Percentiles rank a stretch among this genome's conserved stretches.
These are phyloP conservation scores for Penicillium lividum DNA, from an alignment of 495 filamentous ascomycete genomes.

Conservation along the genomic window DNA sequence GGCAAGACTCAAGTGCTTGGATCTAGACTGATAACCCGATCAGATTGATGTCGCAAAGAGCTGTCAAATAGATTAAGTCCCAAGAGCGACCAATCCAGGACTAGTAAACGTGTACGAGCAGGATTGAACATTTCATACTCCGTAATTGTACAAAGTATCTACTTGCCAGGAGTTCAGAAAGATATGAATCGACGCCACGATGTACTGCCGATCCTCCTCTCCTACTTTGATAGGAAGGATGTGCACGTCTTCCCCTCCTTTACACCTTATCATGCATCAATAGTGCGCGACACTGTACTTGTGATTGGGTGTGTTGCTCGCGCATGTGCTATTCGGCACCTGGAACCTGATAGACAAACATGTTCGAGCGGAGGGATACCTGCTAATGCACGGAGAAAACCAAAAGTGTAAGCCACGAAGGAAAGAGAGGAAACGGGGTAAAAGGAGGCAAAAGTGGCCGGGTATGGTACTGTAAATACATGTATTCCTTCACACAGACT, in stretches of 20 bases:
- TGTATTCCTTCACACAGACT: neutral
- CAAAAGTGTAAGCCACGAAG: neutral
- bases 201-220: neutral
- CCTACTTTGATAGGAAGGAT: neutral
- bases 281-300: constrained; percentile 6
- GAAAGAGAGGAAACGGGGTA: neutral
- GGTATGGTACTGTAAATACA: neutral
- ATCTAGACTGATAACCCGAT: no score
- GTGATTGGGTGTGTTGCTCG: constrained; percentile 8
- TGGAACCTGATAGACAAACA: constrained; percentile 1
- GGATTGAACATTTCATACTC: no score
- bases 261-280: constrained; percentile 21
- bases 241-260: neutral
- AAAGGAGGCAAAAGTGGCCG: neutral
- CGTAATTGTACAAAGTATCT: no score
- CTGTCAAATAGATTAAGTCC: no score
- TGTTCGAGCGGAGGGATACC: neutral
- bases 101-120: no score
- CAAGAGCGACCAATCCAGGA: no score
- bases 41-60: no score
- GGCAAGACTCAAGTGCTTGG: neutral
- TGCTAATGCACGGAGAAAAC: neutral
- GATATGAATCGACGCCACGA: neutral
- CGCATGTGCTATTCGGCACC: constrained; percentile 10
- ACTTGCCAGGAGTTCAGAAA: neutral